Conservation (phyloP, 208 protist genomes). For the Trypanosoma platydactyli region DNA sequence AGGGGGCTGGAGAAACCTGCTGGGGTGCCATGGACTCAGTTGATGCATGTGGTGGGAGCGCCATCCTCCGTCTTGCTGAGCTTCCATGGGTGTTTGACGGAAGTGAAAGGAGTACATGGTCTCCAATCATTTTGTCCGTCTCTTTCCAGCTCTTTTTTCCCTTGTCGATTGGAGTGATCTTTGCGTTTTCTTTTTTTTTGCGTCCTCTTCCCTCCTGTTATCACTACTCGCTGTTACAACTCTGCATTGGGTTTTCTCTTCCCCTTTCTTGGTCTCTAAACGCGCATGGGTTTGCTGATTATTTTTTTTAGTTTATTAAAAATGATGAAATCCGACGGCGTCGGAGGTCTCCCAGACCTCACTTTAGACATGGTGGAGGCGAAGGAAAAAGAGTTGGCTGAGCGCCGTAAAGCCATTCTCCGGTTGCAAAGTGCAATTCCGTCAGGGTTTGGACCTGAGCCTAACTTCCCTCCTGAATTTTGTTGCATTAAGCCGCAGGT, state of each 20-base stretch:
- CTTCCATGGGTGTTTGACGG: too few relatives aligned
- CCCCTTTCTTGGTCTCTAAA: too few relatives aligned
- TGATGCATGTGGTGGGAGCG: background rate
- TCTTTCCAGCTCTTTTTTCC: too few relatives aligned
- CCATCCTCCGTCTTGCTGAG: too few relatives aligned
- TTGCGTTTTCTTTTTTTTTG: too few relatives aligned
- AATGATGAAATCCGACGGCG: background rate
- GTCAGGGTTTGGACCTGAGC: conserved; percentile 40
- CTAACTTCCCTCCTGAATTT: conserved; percentile 85
- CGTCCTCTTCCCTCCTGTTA: too few relatives aligned
- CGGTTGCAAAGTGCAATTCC: conserved; percentile 33
- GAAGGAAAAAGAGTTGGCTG: conserved; percentile 71
- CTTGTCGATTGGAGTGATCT: too few relatives aligned
- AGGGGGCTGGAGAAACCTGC: too few relatives aligned
- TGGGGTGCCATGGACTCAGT: background rate
- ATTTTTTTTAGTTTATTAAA: background rate
- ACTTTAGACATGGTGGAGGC: conserved; percentile 74
- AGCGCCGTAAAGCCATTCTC: conserved; percentile 44
- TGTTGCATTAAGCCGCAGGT: conserved; percentile 82
- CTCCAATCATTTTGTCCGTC: too few relatives aligned
- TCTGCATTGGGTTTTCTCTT: too few relatives aligned
- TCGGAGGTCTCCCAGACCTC: conserved; percentile 23
- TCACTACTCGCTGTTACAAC: too few relatives aligned
- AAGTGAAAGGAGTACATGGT: too few relatives aligned
- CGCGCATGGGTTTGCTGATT: background rate